phyloP scores from a whole-genome alignment of 192 early-diverging fungal genomes.

The Endogone sp. region DNA sequence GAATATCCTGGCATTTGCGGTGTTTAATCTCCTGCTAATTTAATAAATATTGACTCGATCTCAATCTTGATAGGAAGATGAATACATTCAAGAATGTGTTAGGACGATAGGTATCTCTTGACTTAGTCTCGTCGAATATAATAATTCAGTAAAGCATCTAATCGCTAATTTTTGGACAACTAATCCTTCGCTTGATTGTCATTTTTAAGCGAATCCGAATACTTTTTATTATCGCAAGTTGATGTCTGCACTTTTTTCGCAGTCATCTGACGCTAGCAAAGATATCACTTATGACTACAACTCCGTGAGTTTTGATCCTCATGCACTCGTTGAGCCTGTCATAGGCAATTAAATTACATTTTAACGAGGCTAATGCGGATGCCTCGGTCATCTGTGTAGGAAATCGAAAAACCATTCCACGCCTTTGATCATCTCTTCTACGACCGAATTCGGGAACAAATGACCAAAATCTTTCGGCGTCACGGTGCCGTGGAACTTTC shows the following conservation, averaged over 20 bases:
- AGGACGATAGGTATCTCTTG: conserved; percentile 65
- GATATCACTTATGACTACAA: conserved; percentile 90
- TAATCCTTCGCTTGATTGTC: background rate
- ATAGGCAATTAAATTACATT: too few species aligned
- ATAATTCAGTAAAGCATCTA: background rate
- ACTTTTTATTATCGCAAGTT: conserved; percentile 81
- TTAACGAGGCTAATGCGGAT: conserved; percentile 20
- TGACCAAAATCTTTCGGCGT: conserved; percentile 70
- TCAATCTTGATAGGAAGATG: conserved; percentile 70
- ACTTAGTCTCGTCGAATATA: too few species aligned
- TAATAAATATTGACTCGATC: background rate
- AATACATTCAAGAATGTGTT: conserved; percentile 88
- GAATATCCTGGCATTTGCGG: too few species aligned
- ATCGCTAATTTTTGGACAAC: background rate
- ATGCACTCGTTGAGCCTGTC: too few species aligned
- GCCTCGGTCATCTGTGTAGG: conserved; percentile 29
- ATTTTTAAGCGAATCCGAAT: conserved; percentile 67
- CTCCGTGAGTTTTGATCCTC: conserved; percentile 29
- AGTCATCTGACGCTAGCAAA: conserved; percentile 73
- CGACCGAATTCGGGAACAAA: conserved; percentile 65
- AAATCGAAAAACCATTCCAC: conserved; percentile 40
- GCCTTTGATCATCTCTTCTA: conserved; percentile 63
- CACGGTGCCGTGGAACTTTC: conserved; percentile 85
- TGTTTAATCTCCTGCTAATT: too few species aligned
- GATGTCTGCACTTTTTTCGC: conserved; percentile 76